Base-by-base conservation (phyloP, 2,329 filamentous ascomycete species). In the Epichloe bromicola region DNA sequence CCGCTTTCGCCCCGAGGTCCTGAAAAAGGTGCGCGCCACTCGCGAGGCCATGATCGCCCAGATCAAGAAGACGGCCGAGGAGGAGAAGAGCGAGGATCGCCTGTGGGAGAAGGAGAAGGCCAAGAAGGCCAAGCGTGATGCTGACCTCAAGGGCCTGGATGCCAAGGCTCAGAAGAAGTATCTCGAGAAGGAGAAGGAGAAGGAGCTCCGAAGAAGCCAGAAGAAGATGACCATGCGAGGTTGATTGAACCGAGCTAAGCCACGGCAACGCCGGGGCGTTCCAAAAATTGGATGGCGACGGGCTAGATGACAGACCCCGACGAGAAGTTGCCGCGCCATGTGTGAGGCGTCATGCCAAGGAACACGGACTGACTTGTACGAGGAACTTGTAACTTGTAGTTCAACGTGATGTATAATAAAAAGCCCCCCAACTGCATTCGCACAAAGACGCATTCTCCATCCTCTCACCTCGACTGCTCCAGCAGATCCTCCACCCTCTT, bases 111-210 rank as follows among this genome's bases (percentile, higher is more conserved):
- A 85, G 55, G 85, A 88, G 64, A 80, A 79, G 68, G 73, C 84
- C 66, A 90, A 85, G 70, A 95, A 96, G 73, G 82, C 86, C 62
- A 94, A 97, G 78, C 80, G 90, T 50, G 91, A 96, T 61, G 82
- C 83, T 58, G 82, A 90, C 64, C 76, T 93, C 56, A 85, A 83
- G 61, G 76, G 77, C 12, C 76, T 91, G 61, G 85, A 84, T 61
- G 86, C 87, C 51, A 88, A 90, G 68, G 85, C 86, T 54, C 87
- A 91, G 75, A 86, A 87, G 74, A 89, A 88, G 71, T 91, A 82
- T 65, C 75, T 91, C 51, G 86, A 90, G 59, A 85, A 82, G 68
- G 86, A 91, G 74, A 80, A 76, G 60, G 84, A 88, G 64, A 87
- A 84, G 76, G 84, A 85, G 68, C 53, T 76, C 62, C 75, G 76